Conservation (phyloP, 78 protist genomes). For the Guillardia theta region DNA sequence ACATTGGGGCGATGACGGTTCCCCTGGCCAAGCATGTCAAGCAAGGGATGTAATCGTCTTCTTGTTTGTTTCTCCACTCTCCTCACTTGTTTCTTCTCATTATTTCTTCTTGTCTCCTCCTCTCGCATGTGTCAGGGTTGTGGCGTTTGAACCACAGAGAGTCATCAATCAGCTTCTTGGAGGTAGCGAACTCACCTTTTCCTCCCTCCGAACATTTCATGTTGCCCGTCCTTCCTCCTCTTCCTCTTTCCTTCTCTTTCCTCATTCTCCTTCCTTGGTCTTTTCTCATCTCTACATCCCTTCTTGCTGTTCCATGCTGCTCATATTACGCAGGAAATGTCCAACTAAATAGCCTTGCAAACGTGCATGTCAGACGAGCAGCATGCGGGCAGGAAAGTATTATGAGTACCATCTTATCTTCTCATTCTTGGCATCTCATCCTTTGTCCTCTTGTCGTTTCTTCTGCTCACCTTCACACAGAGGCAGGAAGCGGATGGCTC, state of each 20-base stretch:
- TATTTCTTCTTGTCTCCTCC: no score
- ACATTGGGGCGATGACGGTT: slow-evolving; percentile 1
- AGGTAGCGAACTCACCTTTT: no score
- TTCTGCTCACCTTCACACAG: no score
- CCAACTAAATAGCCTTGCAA: background rate
- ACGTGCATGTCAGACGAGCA: background rate
- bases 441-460: no score
- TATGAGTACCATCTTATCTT: no score
- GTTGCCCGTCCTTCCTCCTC: background rate
- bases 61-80: no score
- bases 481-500: background rate
- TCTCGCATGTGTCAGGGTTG: background rate
- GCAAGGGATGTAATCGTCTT: no score
- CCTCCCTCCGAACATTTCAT: background rate
- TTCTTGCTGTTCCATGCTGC: background rate
- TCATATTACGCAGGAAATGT: background rate
- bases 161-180: background rate
- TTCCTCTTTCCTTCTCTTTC: background rate
- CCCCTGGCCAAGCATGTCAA: background rate
- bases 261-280: background rate
- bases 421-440: no score
- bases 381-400: no score
- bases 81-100: no score
- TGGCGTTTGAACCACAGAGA: background rate
- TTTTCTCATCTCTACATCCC: background rate